These are phyloP conservation scores for Macrocybe gigantea DNA, from an alignment of 768 basidiomycete species.

Conservation along the genomic window DNA sequence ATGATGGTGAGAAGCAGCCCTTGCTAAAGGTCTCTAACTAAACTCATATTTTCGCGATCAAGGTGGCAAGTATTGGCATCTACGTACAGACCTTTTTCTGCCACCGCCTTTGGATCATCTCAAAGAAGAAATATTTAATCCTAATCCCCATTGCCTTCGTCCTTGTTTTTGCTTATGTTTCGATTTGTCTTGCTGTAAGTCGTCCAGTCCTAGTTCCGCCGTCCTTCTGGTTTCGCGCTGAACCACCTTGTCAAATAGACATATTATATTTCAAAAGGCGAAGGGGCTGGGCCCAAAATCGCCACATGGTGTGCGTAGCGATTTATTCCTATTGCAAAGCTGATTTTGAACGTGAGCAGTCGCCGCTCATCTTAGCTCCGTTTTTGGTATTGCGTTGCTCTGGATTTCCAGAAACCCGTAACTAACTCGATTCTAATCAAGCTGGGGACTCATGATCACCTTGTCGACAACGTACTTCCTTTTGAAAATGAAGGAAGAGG, in stretches of 20 bases:
- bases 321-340: background rate
- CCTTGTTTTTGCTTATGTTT: conserved; percentile 20
- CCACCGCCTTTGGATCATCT: conserved; percentile 23
- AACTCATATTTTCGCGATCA: too few relatives aligned
- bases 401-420: too few relatives aligned
- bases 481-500: conserved; percentile 19
- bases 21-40: too few relatives aligned
- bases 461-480: conserved; percentile 21
- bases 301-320: conserved; percentile 21
- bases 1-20: too few relatives aligned
- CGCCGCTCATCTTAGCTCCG: conserved; percentile 19
- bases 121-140: conserved; percentile 15
- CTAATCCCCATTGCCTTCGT: conserved; percentile 15
- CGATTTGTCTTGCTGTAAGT: conserved; percentile 21
- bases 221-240: background rate
- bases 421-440: conserved; percentile 4
- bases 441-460: conserved; percentile 24
- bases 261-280: conserved; percentile 18
- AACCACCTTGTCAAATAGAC: conserved; percentile 11
- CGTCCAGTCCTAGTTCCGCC: background rate
- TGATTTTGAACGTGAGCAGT: conserved; percentile 10
- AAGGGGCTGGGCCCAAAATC: conserved; percentile 10
- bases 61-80: conserved; percentile 25
- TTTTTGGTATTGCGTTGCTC: conserved; percentile 14
- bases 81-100: conserved; percentile 28